Base-by-base conservation (phyloP, 1,139 yeast genomes). In the Yamadazyma buinensis region DNA sequence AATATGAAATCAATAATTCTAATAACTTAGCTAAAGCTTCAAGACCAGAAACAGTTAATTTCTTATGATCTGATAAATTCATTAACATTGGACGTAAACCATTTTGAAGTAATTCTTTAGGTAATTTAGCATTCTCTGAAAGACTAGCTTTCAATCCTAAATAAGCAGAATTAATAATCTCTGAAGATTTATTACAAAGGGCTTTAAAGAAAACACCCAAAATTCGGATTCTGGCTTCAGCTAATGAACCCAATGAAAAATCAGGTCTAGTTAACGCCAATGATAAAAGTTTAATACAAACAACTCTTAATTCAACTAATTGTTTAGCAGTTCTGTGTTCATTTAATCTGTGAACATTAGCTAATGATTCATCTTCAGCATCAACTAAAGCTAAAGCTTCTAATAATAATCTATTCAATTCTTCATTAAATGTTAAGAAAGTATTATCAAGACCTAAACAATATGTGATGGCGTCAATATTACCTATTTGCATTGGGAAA, bases 401-500 rank as follows among this genome's bases (percentile, higher is more conserved):
- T 41, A 85, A 76, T 22, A 94, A 64, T 40, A 94, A 65, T 39
- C 98, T 68, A 41, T 84, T 84, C 41, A 94, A 63, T 51, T 92
- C 97, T 37, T 90, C 97, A 47, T 85, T 86, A 54, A 87, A 90
- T 8, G 84, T 82, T 47, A 92, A 64, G 48, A 92, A 88, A 0
- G 95, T 76, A 41, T 84, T 77, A 7, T 86, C 92, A 32, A 92
- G 68, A 2, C 83, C 79, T 41, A 94, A 65, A 51, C 97, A 92
- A 56, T 82, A 94, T 0, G 95, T 81, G 11, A 94, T 86, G 1
- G 97, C 98, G 60, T 92, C 98, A 41, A 94, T 88, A 56, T 92
- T 90, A 23, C 98, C 98, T 38, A 94, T 92, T 61, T 94, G 98
- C 96, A 90, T 92, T 3, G 97, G 95, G 64, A 94, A 92, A 0